Conservation (phyloP, 2,329 filamentous ascomycete genomes). For the Domatiomyces globalis region DNA sequence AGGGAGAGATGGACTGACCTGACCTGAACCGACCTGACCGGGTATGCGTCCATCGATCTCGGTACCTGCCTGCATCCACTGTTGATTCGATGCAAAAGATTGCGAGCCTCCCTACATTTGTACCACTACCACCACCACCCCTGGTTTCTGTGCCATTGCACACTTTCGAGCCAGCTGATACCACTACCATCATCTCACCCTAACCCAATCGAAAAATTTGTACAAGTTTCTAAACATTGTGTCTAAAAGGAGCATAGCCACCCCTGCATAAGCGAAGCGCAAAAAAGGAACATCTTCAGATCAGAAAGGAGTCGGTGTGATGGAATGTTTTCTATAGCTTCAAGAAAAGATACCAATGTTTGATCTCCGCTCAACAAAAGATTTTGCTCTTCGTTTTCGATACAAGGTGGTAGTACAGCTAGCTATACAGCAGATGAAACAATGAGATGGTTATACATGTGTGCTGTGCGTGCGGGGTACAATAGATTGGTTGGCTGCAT, state of each 20-base stretch:
- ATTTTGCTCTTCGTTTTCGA: not conserved
- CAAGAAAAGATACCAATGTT: conserved; percentile 3
- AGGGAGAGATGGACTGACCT: not conserved
- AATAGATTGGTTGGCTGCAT: not conserved
- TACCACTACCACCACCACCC: not conserved
- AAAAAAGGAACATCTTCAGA: conserved; percentile 2
- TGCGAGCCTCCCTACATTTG: not conserved
- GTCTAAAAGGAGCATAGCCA: conserved; percentile 2
- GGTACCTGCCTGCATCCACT: no score
- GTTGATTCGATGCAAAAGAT: not conserved
- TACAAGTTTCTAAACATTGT: not conserved
- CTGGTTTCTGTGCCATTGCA: not conserved
- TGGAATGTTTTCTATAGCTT: conserved; percentile 10
- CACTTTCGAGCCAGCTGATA: not conserved
- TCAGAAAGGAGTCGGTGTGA: not conserved
- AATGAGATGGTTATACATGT: not conserved
- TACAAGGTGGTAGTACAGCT: not conserved
- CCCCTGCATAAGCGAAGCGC: conserved; percentile 6
- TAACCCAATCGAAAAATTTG: not conserved
- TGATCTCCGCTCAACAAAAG: conserved; percentile 10
- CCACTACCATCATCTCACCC: not conserved
- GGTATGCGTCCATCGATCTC: no score
- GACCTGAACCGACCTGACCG: not conserved
- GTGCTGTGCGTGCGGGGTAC: no score
- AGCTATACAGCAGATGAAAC: not conserved